Conservation (phyloP, 352 stramenopile species). For the Phytophthora ramorum region DNA sequence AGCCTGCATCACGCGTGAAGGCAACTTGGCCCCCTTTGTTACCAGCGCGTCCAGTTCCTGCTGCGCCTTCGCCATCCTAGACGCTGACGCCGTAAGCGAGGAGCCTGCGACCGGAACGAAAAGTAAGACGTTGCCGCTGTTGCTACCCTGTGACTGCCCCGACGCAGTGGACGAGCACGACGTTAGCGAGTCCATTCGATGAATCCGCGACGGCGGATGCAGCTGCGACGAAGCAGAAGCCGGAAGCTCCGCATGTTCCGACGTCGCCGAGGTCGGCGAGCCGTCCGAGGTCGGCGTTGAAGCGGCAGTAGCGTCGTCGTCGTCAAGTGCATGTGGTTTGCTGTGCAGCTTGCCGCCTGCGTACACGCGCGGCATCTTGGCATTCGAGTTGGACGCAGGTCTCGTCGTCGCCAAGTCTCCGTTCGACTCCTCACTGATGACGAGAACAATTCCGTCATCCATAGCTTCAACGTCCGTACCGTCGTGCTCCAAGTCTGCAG, state of each 20-base stretch:
- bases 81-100: conserved; percentile 68
- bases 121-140: conserved; percentile 63
- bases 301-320: conserved; percentile 35
- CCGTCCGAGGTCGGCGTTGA: conserved; percentile 37
- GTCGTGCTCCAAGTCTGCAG: conserved; percentile 12
- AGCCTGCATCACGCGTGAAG: conserved; percentile 50
- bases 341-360: conserved; percentile 31
- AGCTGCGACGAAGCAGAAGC: neutral
- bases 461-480: conserved; percentile 7
- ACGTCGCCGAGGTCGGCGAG: conserved; percentile 32
- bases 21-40: conserved; percentile 56
- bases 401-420: conserved; percentile 14
- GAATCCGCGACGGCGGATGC: conserved; percentile 8
- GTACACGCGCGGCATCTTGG: conserved; percentile 40
- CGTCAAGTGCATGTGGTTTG: conserved; percentile 24
- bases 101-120: conserved; percentile 77
- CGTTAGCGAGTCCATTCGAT: conserved; percentile 35
- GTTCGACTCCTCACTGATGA: conserved; percentile 7
- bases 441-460: neutral
- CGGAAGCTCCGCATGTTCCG: conserved; percentile 18
- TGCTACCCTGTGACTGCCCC: conserved; percentile 36
- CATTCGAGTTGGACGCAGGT: conserved; percentile 35
- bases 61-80: conserved; percentile 63
- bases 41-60: conserved; percentile 66
- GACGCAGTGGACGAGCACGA: conserved; percentile 40